phyloP scores from a whole-genome alignment of 441 rosid genomes.

The Pelargonium citronellum region DNA sequence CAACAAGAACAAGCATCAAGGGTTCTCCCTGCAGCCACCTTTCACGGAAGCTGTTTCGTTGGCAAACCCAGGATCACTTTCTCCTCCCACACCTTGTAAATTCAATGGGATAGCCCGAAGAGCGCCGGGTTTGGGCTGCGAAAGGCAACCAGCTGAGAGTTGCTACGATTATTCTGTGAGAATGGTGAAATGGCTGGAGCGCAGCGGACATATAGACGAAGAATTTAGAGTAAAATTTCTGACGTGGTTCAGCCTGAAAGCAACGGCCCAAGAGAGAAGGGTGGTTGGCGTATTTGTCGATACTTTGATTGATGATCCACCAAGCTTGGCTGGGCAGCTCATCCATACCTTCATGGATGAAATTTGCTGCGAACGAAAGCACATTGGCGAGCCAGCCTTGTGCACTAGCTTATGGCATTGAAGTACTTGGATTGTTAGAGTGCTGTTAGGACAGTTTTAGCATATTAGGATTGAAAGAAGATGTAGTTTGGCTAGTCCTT shows the following conservation, averaged over 20 bases:
- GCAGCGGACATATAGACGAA: slow-evolving; percentile 27
- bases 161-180: slow-evolving; percentile 29
- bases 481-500: too few species aligned
- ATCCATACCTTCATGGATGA: slow-evolving; percentile 27
- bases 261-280: slow-evolving; percentile 32
- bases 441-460: too few species aligned
- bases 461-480: too few species aligned
- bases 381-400: slow-evolving; percentile 13
- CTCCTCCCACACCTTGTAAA: slow-evolving; percentile 33
- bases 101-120: slow-evolving; percentile 13
- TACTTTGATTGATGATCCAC: slow-evolving; percentile 29
- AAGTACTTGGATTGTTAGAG: neutral
- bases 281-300: slow-evolving; percentile 35
- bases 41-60: slow-evolving; percentile 14
- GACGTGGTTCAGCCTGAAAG: slow-evolving; percentile 39
- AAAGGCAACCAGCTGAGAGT: slow-evolving; percentile 26
- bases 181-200: slow-evolving; percentile 31
- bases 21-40: neutral
- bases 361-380: slow-evolving; percentile 25
- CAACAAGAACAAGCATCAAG: slow-evolving; percentile 16
- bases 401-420: slow-evolving; percentile 21
- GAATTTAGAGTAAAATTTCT: slow-evolving; percentile 36
- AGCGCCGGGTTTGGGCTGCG: slow-evolving; percentile 12
- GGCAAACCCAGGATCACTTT: slow-evolving; percentile 16
- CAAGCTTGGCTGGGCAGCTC: slow-evolving; percentile 34